Evolutionary conservation across 2,329 filamentous ascomycete genomes (phyloP).

Genomic region (Colletotrichum lini): DNA sequence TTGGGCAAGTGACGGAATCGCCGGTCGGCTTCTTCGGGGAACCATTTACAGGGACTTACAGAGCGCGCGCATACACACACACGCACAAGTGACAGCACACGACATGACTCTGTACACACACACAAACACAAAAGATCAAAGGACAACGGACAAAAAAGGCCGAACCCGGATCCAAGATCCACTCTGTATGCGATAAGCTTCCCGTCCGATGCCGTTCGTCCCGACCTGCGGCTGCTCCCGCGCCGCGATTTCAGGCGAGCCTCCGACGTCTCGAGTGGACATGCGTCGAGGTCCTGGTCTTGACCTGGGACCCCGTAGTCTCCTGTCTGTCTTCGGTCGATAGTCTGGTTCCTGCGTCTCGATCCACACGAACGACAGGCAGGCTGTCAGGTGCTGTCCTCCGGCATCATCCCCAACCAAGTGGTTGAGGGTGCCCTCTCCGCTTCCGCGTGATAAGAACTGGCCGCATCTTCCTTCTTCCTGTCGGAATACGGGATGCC

Average conservation of each 20-base stretch:
- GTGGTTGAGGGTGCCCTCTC: neutral
- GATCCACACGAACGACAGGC: no score
- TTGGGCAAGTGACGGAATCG: conserved; percentile 22
- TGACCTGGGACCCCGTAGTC: neutral
- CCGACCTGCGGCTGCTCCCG: conserved; percentile 33
- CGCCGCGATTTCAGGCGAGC: conserved; percentile 14
- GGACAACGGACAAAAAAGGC: conserved; percentile 2
- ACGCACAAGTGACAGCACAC: neutral
- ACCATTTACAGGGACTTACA: neutral
- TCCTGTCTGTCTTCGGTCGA: no score
- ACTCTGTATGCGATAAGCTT: neutral
- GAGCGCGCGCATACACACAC: neutral
- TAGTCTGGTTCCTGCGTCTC: neutral
- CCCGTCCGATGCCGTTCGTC: conserved; percentile 30
- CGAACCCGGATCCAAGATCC: neutral
- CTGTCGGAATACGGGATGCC: neutral
- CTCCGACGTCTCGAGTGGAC: conserved; percentile 4
- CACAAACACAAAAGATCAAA: neutral
- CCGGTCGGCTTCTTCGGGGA: conserved; percentile 30
- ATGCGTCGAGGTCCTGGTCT: neutral
- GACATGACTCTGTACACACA: neutral
- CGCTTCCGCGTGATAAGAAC: neutral
- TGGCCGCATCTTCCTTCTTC: neutral
- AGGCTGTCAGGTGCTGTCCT: neutral
- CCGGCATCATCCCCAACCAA: no score